Conservation (phyloP, 208 protist genomes). For the Crithidia thermophila region DNA sequence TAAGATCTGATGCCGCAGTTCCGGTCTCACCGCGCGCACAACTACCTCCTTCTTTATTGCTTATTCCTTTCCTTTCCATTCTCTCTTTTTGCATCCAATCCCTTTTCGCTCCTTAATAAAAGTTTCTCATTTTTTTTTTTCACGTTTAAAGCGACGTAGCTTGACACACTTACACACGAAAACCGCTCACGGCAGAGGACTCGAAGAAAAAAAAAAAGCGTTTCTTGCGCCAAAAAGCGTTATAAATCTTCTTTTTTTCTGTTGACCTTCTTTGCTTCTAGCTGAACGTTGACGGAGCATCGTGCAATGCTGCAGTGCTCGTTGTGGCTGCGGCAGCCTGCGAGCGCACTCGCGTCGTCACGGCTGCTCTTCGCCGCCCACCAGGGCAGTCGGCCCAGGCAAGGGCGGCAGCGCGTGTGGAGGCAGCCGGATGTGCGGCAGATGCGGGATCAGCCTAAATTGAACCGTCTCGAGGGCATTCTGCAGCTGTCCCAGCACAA, state of each 20-base stretch:
- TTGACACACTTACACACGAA: too few species aligned
- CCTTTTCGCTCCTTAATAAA: too few species aligned
- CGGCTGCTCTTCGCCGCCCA: not conserved
- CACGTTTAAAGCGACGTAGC: not conserved
- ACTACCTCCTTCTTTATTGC: too few species aligned
- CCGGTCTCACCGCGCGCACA: too few species aligned
- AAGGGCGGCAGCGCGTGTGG: conserved; percentile 9
- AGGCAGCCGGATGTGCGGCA: conserved; percentile 24
- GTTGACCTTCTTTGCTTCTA: too few species aligned
- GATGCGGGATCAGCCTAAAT: conserved; percentile 9
- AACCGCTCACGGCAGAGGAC: too few species aligned
- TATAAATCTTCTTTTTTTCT: too few species aligned
- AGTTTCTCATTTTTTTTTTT: not conserved
- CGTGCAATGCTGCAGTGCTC: conserved; percentile 26
- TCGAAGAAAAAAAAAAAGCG: not conserved
- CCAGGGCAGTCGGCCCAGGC: not conserved
- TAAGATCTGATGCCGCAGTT: too few species aligned
- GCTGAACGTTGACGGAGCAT: too few species aligned
- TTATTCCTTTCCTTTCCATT: too few species aligned
- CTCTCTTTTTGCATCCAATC: not conserved
- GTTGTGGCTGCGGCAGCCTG: conserved; percentile 24
- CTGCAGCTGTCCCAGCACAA: conserved; percentile 37
- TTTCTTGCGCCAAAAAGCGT: not conserved
- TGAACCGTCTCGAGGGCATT: conserved; percentile 46
- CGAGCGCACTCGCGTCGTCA: not conserved